These are phyloP conservation scores for Suillus subalutaceus DNA, from an alignment of 768 basidiomycete species.

Conservation along the genomic window DNA sequence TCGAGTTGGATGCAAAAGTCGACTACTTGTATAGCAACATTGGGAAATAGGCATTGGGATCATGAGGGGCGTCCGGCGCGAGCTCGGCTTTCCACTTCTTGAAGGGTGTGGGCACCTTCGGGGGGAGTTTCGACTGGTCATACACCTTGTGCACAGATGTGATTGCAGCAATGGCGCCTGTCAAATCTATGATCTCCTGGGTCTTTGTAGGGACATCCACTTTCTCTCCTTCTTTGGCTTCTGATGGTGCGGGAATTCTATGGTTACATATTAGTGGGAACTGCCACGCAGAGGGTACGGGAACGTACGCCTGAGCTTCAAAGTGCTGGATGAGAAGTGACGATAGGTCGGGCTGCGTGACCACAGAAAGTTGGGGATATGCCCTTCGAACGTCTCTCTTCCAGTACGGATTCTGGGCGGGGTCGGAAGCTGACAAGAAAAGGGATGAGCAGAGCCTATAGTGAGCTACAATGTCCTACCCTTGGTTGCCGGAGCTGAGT, in stretches of 20 bases:
- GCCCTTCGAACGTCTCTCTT: constrained; percentile 92
- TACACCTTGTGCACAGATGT: constrained; percentile 59
- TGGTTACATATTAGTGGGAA: constrained; percentile 16
- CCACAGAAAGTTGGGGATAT: constrained; percentile 89
- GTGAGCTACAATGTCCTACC: constrained; percentile 47
- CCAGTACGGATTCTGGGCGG: constrained; percentile 91
- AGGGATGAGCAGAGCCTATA: not conserved
- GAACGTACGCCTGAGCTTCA: constrained; percentile 60
- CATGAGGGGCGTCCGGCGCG: constrained; percentile 81
- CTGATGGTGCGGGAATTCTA: constrained; percentile 59
- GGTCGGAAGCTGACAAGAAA: constrained; percentile 68
- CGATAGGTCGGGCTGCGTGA: constrained; percentile 84
- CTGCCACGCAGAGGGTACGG: constrained; percentile 3
- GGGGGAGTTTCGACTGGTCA: constrained; percentile 69
- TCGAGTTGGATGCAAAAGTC: not conserved
- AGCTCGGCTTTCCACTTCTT: constrained; percentile 75
- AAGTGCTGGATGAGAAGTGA: constrained; percentile 82
- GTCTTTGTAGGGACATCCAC: constrained; percentile 48
- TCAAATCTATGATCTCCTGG: constrained; percentile 57
- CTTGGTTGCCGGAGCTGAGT: constrained; percentile 87
- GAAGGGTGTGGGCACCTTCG: constrained; percentile 66
- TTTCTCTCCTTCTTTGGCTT: constrained; percentile 38
- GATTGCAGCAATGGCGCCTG: constrained; percentile 71
- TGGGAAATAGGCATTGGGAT: constrained; percentile 81
- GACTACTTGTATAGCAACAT: constrained; percentile 66